Evolutionary conservation across 176 grass and related monocot species (phyloP).

Genomic region (Stipa capillata): DNA sequence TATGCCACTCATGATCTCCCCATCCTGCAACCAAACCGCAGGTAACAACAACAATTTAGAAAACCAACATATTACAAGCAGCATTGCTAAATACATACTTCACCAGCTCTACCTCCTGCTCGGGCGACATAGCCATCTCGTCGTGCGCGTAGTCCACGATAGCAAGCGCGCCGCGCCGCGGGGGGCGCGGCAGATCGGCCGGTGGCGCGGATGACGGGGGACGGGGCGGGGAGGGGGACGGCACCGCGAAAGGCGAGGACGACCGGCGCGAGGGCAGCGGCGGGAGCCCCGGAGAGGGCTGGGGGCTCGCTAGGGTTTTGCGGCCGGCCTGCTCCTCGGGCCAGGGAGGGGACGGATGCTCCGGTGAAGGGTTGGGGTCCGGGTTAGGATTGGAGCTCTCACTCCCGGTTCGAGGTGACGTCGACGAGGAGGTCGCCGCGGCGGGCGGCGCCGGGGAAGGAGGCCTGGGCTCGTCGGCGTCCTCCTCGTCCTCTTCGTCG

Average conservation of each 20-base stretch:
- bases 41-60: constrained; percentile 20
- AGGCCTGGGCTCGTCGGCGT: constrained; percentile 29
- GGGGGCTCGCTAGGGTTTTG: constrained; percentile 46
- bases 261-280: constrained; percentile 34
- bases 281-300: constrained; percentile 34
- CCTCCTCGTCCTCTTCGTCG: constrained; percentile 83
- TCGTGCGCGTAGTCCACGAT: constrained; percentile 93
- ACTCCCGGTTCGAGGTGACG: constrained; percentile 12
- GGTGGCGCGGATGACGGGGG: background rate
- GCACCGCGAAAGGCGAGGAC: constrained; percentile 6
- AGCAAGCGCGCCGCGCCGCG: constrained; percentile 36
- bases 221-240: constrained; percentile 33
- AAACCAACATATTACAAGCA: background rate
- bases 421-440: constrained; percentile 20
- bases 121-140: constrained; percentile 76
- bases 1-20: constrained; percentile 33
- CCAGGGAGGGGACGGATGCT: constrained; percentile 23
- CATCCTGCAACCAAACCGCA: constrained; percentile 42
- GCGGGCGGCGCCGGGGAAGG: constrained; percentile 13
- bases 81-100: constrained; percentile 24
- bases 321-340: constrained; percentile 6
- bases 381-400: constrained; percentile 29
- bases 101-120: constrained; percentile 49
- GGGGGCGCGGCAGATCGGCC: constrained; percentile 18
- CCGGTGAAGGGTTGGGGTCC: constrained; percentile 5